phyloP scores from a whole-genome alignment of 345 rosid genomes.

The Salix caprea region DNA sequence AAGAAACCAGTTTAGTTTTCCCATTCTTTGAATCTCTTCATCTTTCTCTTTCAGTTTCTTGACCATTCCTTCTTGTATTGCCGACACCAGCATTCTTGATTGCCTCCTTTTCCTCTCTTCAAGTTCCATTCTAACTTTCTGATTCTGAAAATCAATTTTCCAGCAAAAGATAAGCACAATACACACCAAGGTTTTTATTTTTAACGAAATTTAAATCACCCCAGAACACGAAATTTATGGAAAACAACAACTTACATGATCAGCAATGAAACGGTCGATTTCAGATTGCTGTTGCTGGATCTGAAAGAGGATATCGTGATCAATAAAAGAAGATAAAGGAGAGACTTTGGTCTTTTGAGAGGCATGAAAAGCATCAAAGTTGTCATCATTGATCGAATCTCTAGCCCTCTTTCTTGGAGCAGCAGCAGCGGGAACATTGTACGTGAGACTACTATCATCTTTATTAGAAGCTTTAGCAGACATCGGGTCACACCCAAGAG shows the following conservation, averaged over 20 bases:
- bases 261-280: conserved; percentile 48
- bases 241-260: conserved; percentile 32
- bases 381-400: conserved; percentile 23
- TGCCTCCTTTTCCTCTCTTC: conserved; percentile 56
- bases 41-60: conserved; percentile 58
- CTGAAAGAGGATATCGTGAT: conserved; percentile 34
- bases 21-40: conserved; percentile 50
- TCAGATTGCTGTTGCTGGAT: conserved; percentile 59
- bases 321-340: conserved; percentile 30
- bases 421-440: conserved; percentile 29
- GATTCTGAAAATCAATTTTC: conserved; percentile 24
- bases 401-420: conserved; percentile 43
- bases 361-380: conserved; percentile 20
- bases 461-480: conserved; percentile 33
- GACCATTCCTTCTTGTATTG: conserved; percentile 39
- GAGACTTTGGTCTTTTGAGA: conserved; percentile 38
- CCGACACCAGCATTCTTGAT: conserved; percentile 43
- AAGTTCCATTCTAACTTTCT: conserved; percentile 55
- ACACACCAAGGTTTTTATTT: neutral
- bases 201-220: neutral
- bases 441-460: conserved; percentile 52
- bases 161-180: neutral
- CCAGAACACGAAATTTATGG: neutral
- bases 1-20: conserved; percentile 55
- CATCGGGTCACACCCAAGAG: conserved; percentile 34